Evolutionary conservation across 2,329 filamentous ascomycete species (phyloP).

Genomic region (Chrysoporthe cubensis): DNA sequence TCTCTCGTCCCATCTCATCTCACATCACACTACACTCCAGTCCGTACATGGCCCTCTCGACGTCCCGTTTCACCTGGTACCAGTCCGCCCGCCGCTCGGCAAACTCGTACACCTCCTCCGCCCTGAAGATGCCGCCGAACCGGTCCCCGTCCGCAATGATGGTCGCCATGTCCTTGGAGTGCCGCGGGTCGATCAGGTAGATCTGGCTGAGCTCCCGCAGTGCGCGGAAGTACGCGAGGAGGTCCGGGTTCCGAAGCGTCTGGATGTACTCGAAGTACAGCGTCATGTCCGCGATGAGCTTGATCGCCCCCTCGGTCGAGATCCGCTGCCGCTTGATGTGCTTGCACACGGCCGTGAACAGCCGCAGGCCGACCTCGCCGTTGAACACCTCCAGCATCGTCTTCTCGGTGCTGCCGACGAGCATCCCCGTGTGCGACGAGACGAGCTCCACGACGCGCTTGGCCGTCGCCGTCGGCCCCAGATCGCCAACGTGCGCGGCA

Average conservation of each 20-base stretch:
- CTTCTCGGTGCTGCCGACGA: slow-evolving; percentile 94
- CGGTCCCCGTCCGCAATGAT: slow-evolving; percentile 91
- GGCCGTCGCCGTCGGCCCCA: slow-evolving; percentile 80
- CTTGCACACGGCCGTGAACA: slow-evolving; percentile 93
- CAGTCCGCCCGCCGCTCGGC: slow-evolving; percentile 92
- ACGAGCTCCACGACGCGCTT: slow-evolving; percentile 82
- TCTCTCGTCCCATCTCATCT: slow-evolving; percentile 30
- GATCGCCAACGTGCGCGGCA: slow-evolving; percentile 50
- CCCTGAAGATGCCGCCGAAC: slow-evolving; percentile 89
- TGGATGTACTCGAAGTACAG: slow-evolving; percentile 86
- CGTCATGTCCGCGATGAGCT: slow-evolving; percentile 95
- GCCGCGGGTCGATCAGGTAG: slow-evolving; percentile 83
- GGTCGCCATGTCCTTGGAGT: slow-evolving; percentile 92
- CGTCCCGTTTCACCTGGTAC: slow-evolving; percentile 85
- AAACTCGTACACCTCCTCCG: slow-evolving; percentile 98
- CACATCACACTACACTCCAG: slow-evolving; percentile 88
- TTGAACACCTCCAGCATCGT: slow-evolving; percentile 98
- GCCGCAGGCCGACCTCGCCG: slow-evolving; percentile 89
- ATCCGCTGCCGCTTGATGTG: slow-evolving; percentile 96
- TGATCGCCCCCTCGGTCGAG: slow-evolving; percentile 85
- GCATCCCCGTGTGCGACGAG: slow-evolving; percentile 86
- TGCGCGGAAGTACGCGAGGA: slow-evolving; percentile 89
- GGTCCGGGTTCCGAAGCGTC: slow-evolving; percentile 78
- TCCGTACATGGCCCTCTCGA: slow-evolving; percentile 97
- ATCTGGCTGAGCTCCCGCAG: slow-evolving; percentile 93